phyloP scores from a whole-genome alignment of 2,329 filamentous ascomycete species.

The Neofusicoccum kwambonambiense region DNA sequence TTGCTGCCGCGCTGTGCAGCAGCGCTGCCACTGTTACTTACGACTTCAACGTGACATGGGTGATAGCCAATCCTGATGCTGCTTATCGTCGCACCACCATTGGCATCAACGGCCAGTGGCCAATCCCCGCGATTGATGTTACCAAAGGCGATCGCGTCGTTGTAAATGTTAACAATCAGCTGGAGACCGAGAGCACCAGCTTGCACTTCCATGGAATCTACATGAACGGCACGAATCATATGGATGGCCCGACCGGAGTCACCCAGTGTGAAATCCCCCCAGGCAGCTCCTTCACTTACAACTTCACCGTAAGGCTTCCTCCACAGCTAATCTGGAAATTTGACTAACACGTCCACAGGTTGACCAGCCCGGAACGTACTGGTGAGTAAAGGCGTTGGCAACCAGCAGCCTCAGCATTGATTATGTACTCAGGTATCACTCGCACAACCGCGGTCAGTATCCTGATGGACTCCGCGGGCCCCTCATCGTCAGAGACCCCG shows the following conservation, averaged over 20 bases:
- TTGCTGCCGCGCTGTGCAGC: constrained; percentile 4
- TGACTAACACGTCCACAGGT: constrained; percentile 32
- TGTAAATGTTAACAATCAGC: constrained; percentile 67
- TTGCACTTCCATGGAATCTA: constrained; percentile 79
- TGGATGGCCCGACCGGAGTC: constrained; percentile 70
- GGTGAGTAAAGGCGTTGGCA: constrained; percentile 29
- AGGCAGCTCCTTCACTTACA: constrained; percentile 63
- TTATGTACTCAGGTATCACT: constrained; percentile 54
- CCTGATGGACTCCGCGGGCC: constrained; percentile 69
- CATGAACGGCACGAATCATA: constrained; percentile 71
- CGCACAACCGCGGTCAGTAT: constrained; percentile 61
- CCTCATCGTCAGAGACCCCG: constrained; percentile 62
- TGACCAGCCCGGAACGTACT: constrained; percentile 55
- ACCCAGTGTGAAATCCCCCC: constrained; percentile 60
- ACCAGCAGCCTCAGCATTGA: not conserved
- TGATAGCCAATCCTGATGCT: constrained; percentile 56
- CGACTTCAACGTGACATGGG: constrained; percentile 56
- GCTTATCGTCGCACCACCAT: constrained; percentile 53
- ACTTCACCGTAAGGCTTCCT: constrained; percentile 56
- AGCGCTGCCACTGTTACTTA: constrained; percentile 43
- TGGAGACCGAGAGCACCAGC: constrained; percentile 62
- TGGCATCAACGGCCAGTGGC: constrained; percentile 73
- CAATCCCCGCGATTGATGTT: constrained; percentile 69
- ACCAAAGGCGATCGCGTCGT: constrained; percentile 72
- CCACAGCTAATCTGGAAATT: not conserved